Evolutionary conservation across 495 filamentous ascomycete genomes (phyloP).

Genomic region (Oleoguttula mirabilis): DNA sequence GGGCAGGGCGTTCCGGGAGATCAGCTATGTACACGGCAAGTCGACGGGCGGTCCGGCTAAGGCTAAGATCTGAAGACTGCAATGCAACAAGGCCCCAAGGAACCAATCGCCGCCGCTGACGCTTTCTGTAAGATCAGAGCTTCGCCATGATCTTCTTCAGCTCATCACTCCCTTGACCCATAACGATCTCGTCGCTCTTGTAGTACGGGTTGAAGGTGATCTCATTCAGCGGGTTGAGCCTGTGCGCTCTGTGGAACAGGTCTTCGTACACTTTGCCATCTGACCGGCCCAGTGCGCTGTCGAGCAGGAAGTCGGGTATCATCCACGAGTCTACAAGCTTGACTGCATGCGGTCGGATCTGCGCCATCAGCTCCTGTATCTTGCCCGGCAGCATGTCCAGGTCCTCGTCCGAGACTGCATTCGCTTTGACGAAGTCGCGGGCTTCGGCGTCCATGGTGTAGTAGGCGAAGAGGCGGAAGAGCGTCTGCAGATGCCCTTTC

Average conservation of each 20-base stretch:
- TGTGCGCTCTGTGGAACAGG: constrained; percentile 36
- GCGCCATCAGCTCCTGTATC: constrained; percentile 33
- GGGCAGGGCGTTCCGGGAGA: constrained; percentile 34
- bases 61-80: constrained; percentile 27
- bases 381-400: constrained; percentile 28
- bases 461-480: constrained; percentile 37
- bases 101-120: not conserved
- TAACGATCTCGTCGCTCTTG: constrained; percentile 40
- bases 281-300: constrained; percentile 37
- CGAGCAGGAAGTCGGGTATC: constrained; percentile 38
- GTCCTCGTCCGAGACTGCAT: constrained; percentile 27
- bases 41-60: constrained; percentile 24
- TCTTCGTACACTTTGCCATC: constrained; percentile 42
- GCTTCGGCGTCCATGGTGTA: constrained; percentile 33
- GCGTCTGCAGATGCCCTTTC: constrained; percentile 24
- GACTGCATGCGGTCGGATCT: constrained; percentile 38
- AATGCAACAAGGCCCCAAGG: not conserved
- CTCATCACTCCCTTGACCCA: constrained; percentile 27
- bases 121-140: constrained; percentile 19
- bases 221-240: constrained; percentile 36
- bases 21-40: constrained; percentile 41
- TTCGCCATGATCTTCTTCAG: constrained; percentile 25
- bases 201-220: constrained; percentile 39
- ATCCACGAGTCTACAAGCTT: constrained; percentile 37
- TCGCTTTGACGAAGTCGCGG: constrained; percentile 30